Conservation (phyloP, 768 basidiomycete species). For the Leccinum uliginosum region DNA sequence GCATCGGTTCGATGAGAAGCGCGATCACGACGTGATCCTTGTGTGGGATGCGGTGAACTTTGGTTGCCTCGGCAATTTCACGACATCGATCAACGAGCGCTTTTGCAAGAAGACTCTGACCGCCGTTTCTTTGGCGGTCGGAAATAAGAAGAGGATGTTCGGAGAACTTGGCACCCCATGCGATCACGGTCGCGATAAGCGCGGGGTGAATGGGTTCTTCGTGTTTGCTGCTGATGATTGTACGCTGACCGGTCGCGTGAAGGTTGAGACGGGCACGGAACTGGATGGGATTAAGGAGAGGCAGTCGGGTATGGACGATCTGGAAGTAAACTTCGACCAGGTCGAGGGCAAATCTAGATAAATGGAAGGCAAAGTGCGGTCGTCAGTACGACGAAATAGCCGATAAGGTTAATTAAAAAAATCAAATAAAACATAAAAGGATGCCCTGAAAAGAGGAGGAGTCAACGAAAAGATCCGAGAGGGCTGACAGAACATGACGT, state of each 20-base stretch:
- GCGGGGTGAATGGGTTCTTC: slow-evolving; percentile 60
- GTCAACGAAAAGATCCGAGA: not conserved
- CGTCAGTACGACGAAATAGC: slow-evolving; percentile 11
- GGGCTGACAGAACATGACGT: slow-evolving; percentile 16
- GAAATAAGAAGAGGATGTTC: slow-evolving; percentile 81
- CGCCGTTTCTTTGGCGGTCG: slow-evolving; percentile 66
- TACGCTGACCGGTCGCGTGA: slow-evolving; percentile 24
- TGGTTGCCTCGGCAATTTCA: slow-evolving; percentile 82
- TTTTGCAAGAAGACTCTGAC: slow-evolving; percentile 75
- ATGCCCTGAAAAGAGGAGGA: slow-evolving; percentile 15
- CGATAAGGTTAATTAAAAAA: slow-evolving; percentile 28
- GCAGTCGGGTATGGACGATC: slow-evolving; percentile 83
- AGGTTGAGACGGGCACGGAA: slow-evolving; percentile 71
- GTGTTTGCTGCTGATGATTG: slow-evolving; percentile 18
- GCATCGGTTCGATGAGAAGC: slow-evolving; percentile 76
- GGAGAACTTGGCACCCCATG: slow-evolving; percentile 92
- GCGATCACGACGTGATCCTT: slow-evolving; percentile 80
- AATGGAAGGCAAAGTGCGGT: slow-evolving; percentile 5
- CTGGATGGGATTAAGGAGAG: slow-evolving; percentile 78
- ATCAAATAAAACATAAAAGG: slow-evolving; percentile 23
- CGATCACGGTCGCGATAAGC: slow-evolving; percentile 80
- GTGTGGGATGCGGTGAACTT: slow-evolving; percentile 77
- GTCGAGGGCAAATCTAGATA: slow-evolving; percentile 78
- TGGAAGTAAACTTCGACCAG: slow-evolving; percentile 95
- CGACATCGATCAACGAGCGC: slow-evolving; percentile 75